phyloP scores from a whole-genome alignment of 768 basidiomycete genomes.

The Erythrobasidium yunnanense region DNA sequence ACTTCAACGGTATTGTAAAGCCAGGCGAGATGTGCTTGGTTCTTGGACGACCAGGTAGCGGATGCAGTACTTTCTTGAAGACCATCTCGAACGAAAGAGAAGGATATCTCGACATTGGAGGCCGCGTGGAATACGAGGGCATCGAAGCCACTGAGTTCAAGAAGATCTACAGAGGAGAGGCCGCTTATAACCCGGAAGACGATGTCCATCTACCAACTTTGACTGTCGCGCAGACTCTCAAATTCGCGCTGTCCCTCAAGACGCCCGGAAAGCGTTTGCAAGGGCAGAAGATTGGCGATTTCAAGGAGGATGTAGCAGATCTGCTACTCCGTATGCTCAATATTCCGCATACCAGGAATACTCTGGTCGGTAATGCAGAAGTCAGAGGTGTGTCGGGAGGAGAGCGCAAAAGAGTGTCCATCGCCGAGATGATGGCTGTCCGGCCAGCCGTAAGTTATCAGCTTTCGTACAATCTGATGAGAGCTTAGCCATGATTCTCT shows the following conservation, averaged over 20 bases:
- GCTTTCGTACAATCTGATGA: neutral
- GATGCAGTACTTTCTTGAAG: conserved; percentile 75
- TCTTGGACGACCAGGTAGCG: conserved; percentile 48
- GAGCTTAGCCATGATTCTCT: neutral
- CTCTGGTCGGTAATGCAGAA: conserved; percentile 66
- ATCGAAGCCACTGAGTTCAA: conserved; percentile 55
- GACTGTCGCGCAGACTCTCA: conserved; percentile 64
- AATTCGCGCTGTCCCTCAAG: conserved; percentile 48
- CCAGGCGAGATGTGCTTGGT: conserved; percentile 62
- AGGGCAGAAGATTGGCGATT: conserved; percentile 34
- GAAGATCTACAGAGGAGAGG: conserved; percentile 36
- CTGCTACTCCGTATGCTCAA: conserved; percentile 56
- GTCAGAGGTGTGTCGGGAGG: conserved; percentile 50
- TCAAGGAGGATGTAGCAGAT: conserved; percentile 45
- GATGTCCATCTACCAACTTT: conserved; percentile 80
- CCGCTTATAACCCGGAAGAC: conserved; percentile 50
- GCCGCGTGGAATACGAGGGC: conserved; percentile 65
- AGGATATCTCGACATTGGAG: conserved; percentile 58
- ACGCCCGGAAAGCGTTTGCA: conserved; percentile 45
- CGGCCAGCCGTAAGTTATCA: conserved; percentile 14
- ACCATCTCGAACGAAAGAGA: conserved; percentile 62
- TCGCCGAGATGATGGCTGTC: conserved; percentile 35
- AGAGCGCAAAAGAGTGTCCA: conserved; percentile 41
- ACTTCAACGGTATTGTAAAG: conserved; percentile 51
- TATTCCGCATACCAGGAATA: conserved; percentile 59